These are phyloP conservation scores for Leccinum aurantiacum DNA, from an alignment of 768 basidiomycete species.

Conservation along the genomic window DNA sequence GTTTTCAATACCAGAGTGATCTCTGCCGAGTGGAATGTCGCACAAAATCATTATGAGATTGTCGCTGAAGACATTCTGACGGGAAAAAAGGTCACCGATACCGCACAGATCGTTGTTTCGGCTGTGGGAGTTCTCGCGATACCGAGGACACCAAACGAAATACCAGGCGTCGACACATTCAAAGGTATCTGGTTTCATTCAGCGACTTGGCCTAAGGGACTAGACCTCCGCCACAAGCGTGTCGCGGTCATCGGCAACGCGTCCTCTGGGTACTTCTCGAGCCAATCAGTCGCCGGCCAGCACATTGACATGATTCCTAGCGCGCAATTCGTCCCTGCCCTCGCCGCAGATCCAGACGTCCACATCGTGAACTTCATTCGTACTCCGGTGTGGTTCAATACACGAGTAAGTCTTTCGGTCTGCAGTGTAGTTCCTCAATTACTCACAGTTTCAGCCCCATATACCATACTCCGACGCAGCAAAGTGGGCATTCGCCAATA, in stretches of 20 bases:
- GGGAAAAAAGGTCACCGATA: conserved; percentile 29
- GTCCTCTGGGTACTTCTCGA: conserved; percentile 52
- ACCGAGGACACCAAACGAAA: conserved; percentile 38
- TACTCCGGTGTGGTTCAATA: conserved; percentile 61
- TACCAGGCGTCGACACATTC: conserved; percentile 41
- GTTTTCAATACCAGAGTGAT: conserved; percentile 44
- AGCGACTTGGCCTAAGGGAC: conserved; percentile 45
- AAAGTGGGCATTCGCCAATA: conserved; percentile 54
- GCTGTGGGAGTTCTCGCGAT: conserved; percentile 49
- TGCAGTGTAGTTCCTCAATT: not conserved
- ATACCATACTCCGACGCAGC: conserved; percentile 40
- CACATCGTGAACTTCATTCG: conserved; percentile 57
- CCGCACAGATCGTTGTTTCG: conserved; percentile 50
- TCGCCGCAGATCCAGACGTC: conserved; percentile 51
- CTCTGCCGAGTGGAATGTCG: conserved; percentile 45
- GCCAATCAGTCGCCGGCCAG: not conserved
- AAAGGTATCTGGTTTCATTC: conserved; percentile 54
- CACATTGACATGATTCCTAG: conserved; percentile 33
- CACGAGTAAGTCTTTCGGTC: conserved; percentile 40
- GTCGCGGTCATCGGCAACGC: conserved; percentile 58
- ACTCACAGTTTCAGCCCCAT: conserved; percentile 35
- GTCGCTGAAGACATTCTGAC: conserved; percentile 33
- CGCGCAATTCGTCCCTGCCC: conserved; percentile 59
- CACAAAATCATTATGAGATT: conserved; percentile 38
- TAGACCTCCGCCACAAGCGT: conserved; percentile 42